These are phyloP conservation scores for Argentina anserina DNA, from an alignment of 306 rosid genomes.

Conservation along the genomic window DNA sequence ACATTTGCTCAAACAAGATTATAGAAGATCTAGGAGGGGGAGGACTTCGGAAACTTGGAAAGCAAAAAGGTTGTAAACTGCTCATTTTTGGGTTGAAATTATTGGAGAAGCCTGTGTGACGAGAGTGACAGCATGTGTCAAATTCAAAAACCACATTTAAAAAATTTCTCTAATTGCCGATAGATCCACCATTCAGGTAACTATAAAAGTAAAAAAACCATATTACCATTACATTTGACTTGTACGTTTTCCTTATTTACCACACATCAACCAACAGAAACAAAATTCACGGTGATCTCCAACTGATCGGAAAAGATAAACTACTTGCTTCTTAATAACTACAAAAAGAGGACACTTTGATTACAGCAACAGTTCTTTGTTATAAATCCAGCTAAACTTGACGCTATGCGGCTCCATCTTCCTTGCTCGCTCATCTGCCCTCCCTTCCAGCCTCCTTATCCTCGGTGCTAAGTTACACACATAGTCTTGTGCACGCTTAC, in stretches of 20 bases:
- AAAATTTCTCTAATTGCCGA: neutral
- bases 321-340: neutral
- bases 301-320: neutral
- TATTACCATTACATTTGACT: neutral
- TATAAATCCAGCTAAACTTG: conserved; percentile 58
- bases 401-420: conserved; percentile 35
- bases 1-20: too few relatives aligned
- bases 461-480: conserved; percentile 51
- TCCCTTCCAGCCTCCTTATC: conserved; percentile 53
- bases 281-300: neutral
- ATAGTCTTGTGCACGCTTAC: conserved; percentile 42
- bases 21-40: too few relatives aligned
- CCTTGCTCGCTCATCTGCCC: conserved; percentile 44
- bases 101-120: too few relatives aligned
- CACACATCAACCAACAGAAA: neutral
- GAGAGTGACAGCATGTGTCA: too few relatives aligned
- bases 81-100: too few relatives aligned
- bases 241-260: neutral
- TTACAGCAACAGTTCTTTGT: conserved; percentile 20
- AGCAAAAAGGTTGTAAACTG: too few relatives aligned
- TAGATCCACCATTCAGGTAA: neutral
- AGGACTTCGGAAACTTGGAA: too few relatives aligned
- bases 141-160: too few relatives aligned
- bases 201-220: neutral
- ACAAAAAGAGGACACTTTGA: neutral